These are phyloP conservation scores for Geotrichum cucujoidarum DNA, from an alignment of 1,139 yeast species.

Conservation along the genomic window DNA sequence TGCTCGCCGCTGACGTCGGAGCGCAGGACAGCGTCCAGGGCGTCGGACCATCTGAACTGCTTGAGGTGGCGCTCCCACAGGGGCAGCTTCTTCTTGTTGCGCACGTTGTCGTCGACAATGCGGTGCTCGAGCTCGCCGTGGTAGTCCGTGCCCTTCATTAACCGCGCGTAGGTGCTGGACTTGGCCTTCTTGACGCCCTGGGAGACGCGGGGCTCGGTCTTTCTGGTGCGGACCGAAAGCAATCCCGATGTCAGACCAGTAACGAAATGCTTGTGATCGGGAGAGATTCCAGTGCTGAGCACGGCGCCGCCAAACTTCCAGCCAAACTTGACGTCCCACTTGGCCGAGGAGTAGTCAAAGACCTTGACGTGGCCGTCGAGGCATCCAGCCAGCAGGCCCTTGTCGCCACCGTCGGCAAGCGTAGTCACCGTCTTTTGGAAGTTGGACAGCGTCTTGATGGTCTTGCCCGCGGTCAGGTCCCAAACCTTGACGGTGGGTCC, in stretches of 20 bases:
- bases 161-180: constrained; percentile 57
- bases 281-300: constrained; percentile 82
- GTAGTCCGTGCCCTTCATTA: constrained; percentile 89
- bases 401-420: constrained; percentile 55
- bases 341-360: constrained; percentile 67
- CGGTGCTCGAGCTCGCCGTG: constrained; percentile 83
- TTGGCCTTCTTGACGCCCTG: constrained; percentile 38
- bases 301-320: constrained; percentile 98
- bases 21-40: constrained; percentile 78
- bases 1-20: constrained; percentile 74
- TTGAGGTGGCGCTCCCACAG: constrained; percentile 79
- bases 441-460: constrained; percentile 60
- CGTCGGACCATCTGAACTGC: constrained; percentile 88
- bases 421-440: constrained; percentile 93
- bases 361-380: constrained; percentile 96
- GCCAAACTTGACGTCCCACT: constrained; percentile 90
- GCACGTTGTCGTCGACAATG: constrained; percentile 50
- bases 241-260: constrained; percentile 93
- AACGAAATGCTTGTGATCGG: constrained; percentile 82
- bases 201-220: constrained; percentile 56
- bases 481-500: constrained; percentile 86
- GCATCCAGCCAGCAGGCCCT: constrained; percentile 83
- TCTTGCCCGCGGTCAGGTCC: constrained; percentile 78
- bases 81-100: constrained; percentile 57
- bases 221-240: constrained; percentile 80